These are phyloP conservation scores for Pythium chondricola DNA, from an alignment of 352 stramenopile species.

Conservation along the genomic window DNA sequence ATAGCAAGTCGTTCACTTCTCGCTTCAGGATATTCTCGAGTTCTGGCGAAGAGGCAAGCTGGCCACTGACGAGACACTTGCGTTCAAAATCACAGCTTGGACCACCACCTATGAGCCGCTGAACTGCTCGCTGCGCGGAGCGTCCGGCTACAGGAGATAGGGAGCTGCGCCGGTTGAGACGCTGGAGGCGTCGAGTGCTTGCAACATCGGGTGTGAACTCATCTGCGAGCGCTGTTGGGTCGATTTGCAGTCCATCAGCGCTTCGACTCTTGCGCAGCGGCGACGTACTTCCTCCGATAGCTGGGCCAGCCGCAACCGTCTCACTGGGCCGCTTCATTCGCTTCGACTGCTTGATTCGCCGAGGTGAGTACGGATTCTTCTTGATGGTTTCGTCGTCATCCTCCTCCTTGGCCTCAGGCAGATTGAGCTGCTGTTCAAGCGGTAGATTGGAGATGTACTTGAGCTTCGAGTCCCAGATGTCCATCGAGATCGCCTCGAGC, in stretches of 20 bases:
- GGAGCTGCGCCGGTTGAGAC: constrained; percentile 19
- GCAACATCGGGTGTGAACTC: constrained; percentile 10
- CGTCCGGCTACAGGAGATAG: constrained; percentile 47
- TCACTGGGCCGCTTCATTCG: background rate
- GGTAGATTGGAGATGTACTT: constrained; percentile 81
- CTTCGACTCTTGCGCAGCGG: constrained; percentile 20
- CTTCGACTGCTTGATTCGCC: background rate
- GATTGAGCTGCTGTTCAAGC: constrained; percentile 53
- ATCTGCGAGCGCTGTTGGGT: constrained; percentile 4
- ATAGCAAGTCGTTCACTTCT: constrained; percentile 55
- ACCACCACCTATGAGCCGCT: constrained; percentile 61
- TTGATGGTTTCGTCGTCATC: constrained; percentile 17
- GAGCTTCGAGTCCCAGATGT: constrained; percentile 79
- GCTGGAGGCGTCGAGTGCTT: constrained; percentile 11
- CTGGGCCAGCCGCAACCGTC: background rate
- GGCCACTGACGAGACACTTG: constrained; percentile 67
- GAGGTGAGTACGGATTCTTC: background rate
- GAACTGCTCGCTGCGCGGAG: constrained; percentile 52
- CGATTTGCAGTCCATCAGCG: constrained; percentile 12
- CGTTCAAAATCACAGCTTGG: constrained; percentile 68
- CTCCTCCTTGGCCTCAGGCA: constrained; percentile 25
- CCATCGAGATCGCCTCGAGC: constrained; percentile 81
- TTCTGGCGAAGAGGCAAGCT: constrained; percentile 55
- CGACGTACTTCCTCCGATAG: too few relatives aligned
- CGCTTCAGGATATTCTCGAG: constrained; percentile 54